Base-by-base conservation (phyloP, 2,329 filamentous ascomycete species). In the Botryotinia convoluta region DNA sequence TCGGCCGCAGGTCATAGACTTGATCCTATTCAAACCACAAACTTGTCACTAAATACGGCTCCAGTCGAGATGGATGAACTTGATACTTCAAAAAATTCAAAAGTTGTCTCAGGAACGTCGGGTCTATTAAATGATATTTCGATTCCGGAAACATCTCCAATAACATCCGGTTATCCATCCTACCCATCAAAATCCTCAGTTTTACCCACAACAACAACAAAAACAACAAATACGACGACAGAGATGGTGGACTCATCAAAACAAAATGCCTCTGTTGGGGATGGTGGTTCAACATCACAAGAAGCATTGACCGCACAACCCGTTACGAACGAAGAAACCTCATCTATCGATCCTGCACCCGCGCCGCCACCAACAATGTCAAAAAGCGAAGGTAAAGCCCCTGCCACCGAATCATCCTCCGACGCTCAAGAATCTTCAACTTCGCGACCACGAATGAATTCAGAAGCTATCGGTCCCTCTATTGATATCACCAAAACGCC, bases 111-210 rank as follows among this genome's bases (percentile, higher is more conserved):
- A 51, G 71, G 62, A 48, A 68, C 62, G n/a, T 72, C 71, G 35
- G 71, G 51, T 51, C 26, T 72, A 29, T 29, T 72, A 14, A 72
- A 61, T 42, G 12, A 72, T 61, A 72, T 69, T 35, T 72, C 62
- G 16, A 72, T 69, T 48, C 71, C 71, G 37, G 54, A 45, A 39
- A 60, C 63, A 29, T 72, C 71, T 16, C 48, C 51, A 26, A 67
- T 67, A 39, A 67, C 64, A 37, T 39, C 64, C 32, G 45, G 39
- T 51, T 54, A 67, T 54, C 44, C 20, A 51, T 32, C 45, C 22
- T 29, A 29, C 29, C 26, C 32, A 22, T 54, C 32, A 16, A 4
- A 35, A 29, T 67, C 44, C n/a, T 39, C 45, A 54, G 12, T 4
- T 54, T 39, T 67, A 54, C 45, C 44, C 45, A 67, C 63, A 51